Evolutionary conservation across 331 rosid genomes (phyloP), one percentile per base, ranked within the genome.

Genomic region (Pyrus hybrid): DNA sequence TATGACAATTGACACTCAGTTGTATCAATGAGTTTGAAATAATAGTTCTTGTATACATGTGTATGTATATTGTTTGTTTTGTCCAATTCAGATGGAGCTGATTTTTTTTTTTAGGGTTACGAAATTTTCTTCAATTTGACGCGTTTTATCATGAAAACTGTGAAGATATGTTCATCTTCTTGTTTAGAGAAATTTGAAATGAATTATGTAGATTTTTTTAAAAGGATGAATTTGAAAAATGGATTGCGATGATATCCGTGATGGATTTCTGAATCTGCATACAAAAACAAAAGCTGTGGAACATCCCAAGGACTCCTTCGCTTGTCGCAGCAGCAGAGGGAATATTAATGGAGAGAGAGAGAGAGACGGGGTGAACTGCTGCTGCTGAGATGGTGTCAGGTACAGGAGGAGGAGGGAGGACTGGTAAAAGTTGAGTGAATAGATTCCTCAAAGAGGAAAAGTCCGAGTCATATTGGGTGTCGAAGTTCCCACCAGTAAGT

Each of bases 401-500:
- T 25, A 41, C 14, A 41, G 47, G 47, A 41, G 47, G 47, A 41
- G 47, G 47, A 41, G 47, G 79, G 43, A 75, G 23, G 76, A 57
- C 70, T 79, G 79, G 77, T 81, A 76, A 78, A 56, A 82, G 72
- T 72, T 23, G 73, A 41, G 83, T 79, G 87, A 80, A 82, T 78
- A 78, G 88, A 88, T 88, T 88, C 93, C 90, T 35, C 84, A 73
- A 82, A 73, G 76, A 72, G 73, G 72, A 75, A 74, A 62, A 75
- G 26, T 76, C 80, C 70, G 78, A 54, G 14, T 22, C 13, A 51
- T 63, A 65, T 66, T 25, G 64, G 74, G 43, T 54, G 56, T 63
- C 63, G 13, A 58, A 58, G 14, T 21, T 54, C 61, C 25, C 61
- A 54, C 61, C 61, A 54, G 61, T 7, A 12, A 20, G 23, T n/a